Evolutionary conservation across 306 rosid species (phyloP).

Genomic region (Datisca glomerata): DNA sequence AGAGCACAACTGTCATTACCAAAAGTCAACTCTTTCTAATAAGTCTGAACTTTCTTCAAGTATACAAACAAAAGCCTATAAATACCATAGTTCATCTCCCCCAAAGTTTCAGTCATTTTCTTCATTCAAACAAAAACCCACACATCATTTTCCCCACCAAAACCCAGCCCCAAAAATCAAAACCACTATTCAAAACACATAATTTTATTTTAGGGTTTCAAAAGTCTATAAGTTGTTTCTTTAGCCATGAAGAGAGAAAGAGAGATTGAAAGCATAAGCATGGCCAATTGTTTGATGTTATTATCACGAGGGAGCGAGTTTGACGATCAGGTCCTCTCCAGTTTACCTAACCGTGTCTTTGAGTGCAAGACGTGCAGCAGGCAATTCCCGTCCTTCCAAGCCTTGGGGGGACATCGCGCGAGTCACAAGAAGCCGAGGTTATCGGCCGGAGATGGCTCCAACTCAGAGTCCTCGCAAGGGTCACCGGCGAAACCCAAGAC

Average conservation of each 20-base stretch:
- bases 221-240: too few species aligned
- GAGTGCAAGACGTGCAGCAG: constrained; percentile 93
- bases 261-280: constrained; percentile 42
- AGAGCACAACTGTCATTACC: constrained; percentile 11
- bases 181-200: too few species aligned
- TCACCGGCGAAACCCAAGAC: constrained; percentile 64
- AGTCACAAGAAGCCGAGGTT: constrained; percentile 86
- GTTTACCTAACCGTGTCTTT: constrained; percentile 41
- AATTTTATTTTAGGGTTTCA: too few species aligned
- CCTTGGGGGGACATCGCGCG: constrained; percentile 94
- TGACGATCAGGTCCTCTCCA: constrained; percentile 3
- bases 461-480: constrained; percentile 18
- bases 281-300: constrained; percentile 89
- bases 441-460: constrained; percentile 18
- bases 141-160: neutral
- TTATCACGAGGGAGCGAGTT: constrained; percentile 42
- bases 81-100: neutral
- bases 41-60: neutral
- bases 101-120: constrained; percentile 4
- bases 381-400: constrained; percentile 81
- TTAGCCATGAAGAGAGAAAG: constrained; percentile 62
- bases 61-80: constrained; percentile 5
- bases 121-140: constrained; percentile 1
- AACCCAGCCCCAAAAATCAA: too few species aligned
- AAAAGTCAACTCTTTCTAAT: constrained; percentile 5